Evolutionary conservation across 164 flowering plant species (phyloP), one percentile per base, ranked within the genome.

Genomic region (Saururus chinensis): DNA sequence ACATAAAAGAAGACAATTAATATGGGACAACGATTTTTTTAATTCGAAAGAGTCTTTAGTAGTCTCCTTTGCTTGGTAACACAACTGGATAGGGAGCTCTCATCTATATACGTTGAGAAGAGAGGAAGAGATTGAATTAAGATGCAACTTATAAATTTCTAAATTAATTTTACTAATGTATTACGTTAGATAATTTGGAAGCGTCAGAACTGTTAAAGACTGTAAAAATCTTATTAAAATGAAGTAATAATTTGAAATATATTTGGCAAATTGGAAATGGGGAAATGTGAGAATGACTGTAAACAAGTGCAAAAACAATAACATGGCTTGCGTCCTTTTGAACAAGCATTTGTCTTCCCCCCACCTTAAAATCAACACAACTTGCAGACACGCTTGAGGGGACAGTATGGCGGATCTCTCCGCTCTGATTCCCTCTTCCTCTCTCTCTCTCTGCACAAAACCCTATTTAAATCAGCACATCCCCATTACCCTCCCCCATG

Each of bases 391-490:
- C 54, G 6, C n/a, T 57, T 66, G 73, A 63, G 68, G 25, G 64
- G 74, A 74, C 80, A 62, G 76, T 66, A 75, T 75, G 80, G 77
- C 70, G 57, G 68, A 66, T 75, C 78, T 72, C 68, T 63, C 23
- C 14, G 24, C n/a, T n/a, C n/a, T n/a, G n/a, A n/a, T n/a, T n/a
- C n/a, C n/a, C 37, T 62, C 57, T 40, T 42, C 30, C 55, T 65
- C 57, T 56, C 64, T 54, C 63, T 70, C 57, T 57, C 64, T 63
- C 68, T 21, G 45, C 37, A 57, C 20, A 53, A 26, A 61, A 14
- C 41, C 61, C 60, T 64, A 56, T 67, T 60, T 63, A 70, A 66
- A 57, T 56, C 69, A 57, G 51, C 63, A 56, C 30, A 40, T 26
- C 60, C 60, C 62, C 74, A 51, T 61, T 41, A 56, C 69, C 52